Evolutionary conservation across 768 basidiomycete genomes (phyloP).

Genomic region (Hericium rajendrae): DNA sequence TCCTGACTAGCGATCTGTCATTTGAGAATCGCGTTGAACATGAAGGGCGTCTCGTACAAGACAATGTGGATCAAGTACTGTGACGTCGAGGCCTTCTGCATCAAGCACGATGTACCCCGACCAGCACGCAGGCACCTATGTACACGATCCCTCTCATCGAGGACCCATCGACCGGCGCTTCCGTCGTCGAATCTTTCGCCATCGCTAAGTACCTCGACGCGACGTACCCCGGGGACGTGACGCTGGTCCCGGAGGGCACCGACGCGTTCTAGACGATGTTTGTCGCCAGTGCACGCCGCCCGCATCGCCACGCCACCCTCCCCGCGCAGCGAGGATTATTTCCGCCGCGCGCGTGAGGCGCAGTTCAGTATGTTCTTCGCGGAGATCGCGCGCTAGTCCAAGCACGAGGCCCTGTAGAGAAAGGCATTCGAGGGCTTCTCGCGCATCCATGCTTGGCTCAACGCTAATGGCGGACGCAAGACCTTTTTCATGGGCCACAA

Average conservation of each 20-base stretch:
- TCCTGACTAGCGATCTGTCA: neutral
- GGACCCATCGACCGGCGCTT: conserved; percentile 31
- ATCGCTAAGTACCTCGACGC: conserved; percentile 45
- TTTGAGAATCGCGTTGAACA: conserved; percentile 24
- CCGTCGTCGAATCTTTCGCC: conserved; percentile 31
- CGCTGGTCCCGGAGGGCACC: too few relatives aligned
- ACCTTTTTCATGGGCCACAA: neutral
- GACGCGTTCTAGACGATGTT: too few relatives aligned
- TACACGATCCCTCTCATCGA: conserved; percentile 44
- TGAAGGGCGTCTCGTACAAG: conserved; percentile 29
- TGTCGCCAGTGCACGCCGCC: conserved; percentile 16
- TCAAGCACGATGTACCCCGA: conserved; percentile 27
- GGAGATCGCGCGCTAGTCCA: neutral
- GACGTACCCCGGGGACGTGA: conserved; percentile 3
- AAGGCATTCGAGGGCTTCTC: neutral
- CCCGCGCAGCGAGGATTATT: neutral
- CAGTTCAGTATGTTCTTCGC: neutral
- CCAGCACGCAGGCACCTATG: conserved; percentile 14
- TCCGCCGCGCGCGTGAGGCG: neutral
- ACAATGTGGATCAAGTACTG: conserved; percentile 40
- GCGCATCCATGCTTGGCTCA: neutral
- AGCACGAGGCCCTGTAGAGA: neutral
- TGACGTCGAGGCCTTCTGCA: conserved; percentile 29
- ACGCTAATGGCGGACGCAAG: neutral
- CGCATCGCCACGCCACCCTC: neutral